Percentiles rank a stretch among this genome's conserved stretches.
Conservation (phyloP, 1,139 yeast genomes). For the Debaryomyces udenii region DNA sequence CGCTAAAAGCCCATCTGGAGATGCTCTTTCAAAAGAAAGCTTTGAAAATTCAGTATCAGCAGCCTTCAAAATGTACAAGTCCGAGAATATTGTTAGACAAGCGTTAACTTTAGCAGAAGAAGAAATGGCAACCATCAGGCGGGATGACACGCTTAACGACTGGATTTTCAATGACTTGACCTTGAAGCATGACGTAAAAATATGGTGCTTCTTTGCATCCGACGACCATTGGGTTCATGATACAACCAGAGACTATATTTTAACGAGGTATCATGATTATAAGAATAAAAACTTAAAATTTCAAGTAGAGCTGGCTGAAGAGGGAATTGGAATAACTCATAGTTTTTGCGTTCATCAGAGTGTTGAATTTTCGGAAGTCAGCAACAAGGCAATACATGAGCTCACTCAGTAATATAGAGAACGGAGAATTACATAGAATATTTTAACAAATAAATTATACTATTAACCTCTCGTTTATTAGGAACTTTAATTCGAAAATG, state of each 20-base stretch:
- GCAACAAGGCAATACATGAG: constrained; percentile 20
- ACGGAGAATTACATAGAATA: too few relatives aligned
- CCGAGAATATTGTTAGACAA: constrained; percentile 50
- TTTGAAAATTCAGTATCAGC: constrained; percentile 46
- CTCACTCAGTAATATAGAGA: neutral
- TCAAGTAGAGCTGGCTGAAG: constrained; percentile 27
- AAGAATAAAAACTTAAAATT: constrained; percentile 32
- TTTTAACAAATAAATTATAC: too few relatives aligned
- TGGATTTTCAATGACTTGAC: constrained; percentile 48
- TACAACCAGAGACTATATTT: constrained; percentile 45
- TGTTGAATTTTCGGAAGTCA: constrained; percentile 51
- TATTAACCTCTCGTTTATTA: neutral
- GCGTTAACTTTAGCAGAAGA: constrained; percentile 58
- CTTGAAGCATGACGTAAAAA: constrained; percentile 21
- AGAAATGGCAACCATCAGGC: constrained; percentile 54
- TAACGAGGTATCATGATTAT: constrained; percentile 36
- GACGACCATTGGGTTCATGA: constrained; percentile 66
- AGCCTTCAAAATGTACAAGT: constrained; percentile 42
- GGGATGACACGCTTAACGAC: constrained; percentile 45
- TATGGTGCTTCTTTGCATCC: constrained; percentile 61
- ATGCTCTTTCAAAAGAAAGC: constrained; percentile 23
- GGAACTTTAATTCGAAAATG: neutral
- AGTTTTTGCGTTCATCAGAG: constrained; percentile 62
- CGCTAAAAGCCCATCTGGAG: constrained; percentile 23
- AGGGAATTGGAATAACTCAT: constrained; percentile 43